Evolutionary conservation across 1,139 yeast species (phyloP).

Genomic region (Pichia sp.): DNA sequence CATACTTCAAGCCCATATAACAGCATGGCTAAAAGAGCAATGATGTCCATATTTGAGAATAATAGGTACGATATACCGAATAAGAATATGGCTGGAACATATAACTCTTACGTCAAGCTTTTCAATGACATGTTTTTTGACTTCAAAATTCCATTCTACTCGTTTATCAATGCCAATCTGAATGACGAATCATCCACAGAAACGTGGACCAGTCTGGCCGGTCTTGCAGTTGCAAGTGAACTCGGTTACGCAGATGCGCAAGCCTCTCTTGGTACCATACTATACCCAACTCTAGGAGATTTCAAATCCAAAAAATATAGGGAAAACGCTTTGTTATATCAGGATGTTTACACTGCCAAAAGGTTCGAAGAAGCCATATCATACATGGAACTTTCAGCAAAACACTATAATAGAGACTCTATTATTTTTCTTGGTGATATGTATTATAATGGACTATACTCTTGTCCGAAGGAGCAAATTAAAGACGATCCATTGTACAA

Average conservation of each 20-base stretch:
- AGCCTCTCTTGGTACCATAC: constrained; percentile 66
- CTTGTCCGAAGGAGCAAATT: background rate
- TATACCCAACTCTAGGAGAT: constrained; percentile 56
- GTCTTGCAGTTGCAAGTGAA: constrained; percentile 83
- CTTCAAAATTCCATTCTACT: constrained; percentile 58
- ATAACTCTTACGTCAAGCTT: constrained; percentile 50
- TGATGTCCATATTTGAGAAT: constrained; percentile 41
- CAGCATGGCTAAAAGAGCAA: constrained; percentile 13
- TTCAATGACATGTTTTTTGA: constrained; percentile 45
- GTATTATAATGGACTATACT: constrained; percentile 39
- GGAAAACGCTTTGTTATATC: background rate
- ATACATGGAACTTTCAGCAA: constrained; percentile 66
- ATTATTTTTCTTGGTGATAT: constrained; percentile 74
- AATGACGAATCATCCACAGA: constrained; percentile 33
- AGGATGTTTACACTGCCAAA: constrained; percentile 18
- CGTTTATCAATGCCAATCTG: constrained; percentile 30
- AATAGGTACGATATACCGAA: constrained; percentile 25
- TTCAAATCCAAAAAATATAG: constrained; percentile 32
- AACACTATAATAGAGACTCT: constrained; percentile 62
- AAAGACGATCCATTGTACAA: constrained; percentile 9
- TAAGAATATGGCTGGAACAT: constrained; percentile 2
- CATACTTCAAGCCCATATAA: too few relatives aligned
- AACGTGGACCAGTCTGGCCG: constrained; percentile 60
- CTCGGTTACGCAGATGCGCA: constrained; percentile 79
- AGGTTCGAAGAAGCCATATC: constrained; percentile 51